phyloP scores from a whole-genome alignment of 805 yeast species.

The Saccharomycopsis selenospora region DNA sequence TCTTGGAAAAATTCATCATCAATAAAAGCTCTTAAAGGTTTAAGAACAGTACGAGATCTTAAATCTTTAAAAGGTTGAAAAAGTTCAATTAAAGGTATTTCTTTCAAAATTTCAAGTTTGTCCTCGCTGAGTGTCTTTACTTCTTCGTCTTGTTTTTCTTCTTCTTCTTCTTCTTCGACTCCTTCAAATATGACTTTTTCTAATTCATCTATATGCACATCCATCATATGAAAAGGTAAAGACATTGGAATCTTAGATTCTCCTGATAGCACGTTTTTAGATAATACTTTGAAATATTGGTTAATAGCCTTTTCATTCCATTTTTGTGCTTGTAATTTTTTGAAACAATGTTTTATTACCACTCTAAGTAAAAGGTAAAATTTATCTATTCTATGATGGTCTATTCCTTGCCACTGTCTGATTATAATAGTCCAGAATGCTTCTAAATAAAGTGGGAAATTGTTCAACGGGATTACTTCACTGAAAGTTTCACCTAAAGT shows the following conservation, averaged over 20 bases:
- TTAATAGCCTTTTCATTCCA: constrained; percentile 49
- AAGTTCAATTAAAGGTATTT: constrained; percentile 47
- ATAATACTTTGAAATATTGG: constrained; percentile 38
- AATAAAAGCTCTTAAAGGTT: constrained; percentile 59
- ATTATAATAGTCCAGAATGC: constrained; percentile 78
- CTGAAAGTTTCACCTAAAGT: constrained; percentile 55
- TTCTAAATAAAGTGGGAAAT: constrained; percentile 46
- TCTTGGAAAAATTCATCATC: constrained; percentile 62
- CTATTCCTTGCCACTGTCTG: constrained; percentile 79
- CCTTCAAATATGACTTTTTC: constrained; percentile 55
- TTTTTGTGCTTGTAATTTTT: constrained; percentile 41
- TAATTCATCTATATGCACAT: constrained; percentile 77
- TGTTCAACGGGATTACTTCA: constrained; percentile 34
- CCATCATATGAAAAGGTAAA: constrained; percentile 77
- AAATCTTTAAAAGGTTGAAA: constrained; percentile 48
- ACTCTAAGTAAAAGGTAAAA: constrained; percentile 75
- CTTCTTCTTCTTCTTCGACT: constrained; percentile 39
- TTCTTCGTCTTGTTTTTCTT: constrained; percentile 26
- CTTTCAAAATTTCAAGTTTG: constrained; percentile 32
- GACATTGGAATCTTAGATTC: constrained; percentile 60
- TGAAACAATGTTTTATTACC: constrained; percentile 57
- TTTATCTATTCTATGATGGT: constrained; percentile 81
- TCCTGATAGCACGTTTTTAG: constrained; percentile 43
- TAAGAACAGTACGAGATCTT: constrained; percentile 41
- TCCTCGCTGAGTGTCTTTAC: constrained; percentile 19